Evolutionary conservation across 1,284 basidiomycete species (phyloP).

Genomic region (Ceratobasidium sp.): DNA sequence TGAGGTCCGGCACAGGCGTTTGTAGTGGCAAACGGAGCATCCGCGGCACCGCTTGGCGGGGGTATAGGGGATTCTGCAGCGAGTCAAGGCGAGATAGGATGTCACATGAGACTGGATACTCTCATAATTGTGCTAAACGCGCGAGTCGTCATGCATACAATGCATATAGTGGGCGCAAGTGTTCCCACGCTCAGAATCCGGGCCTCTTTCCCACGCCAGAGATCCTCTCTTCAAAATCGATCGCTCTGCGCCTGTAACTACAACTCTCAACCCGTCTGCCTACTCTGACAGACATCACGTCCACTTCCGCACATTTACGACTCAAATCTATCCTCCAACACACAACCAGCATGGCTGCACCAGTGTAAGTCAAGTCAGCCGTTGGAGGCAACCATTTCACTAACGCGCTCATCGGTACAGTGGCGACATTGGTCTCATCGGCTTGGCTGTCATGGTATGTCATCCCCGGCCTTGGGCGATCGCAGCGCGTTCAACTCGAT

Average conservation of each 20-base stretch:
- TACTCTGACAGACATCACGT: background rate
- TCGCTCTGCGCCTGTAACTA: background rate
- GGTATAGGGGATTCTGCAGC: background rate
- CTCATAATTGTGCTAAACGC: conserved; percentile 2
- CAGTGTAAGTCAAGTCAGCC: conserved; percentile 12
- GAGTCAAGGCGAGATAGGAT: conserved; percentile 32
- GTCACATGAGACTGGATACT: background rate
- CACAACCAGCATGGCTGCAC: conserved; percentile 21
- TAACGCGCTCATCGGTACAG: conserved; percentile 56
- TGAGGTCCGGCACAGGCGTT: background rate
- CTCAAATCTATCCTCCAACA: conserved; percentile 26
- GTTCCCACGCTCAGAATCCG: conserved; percentile 20
- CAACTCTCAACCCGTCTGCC: conserved; percentile 27
- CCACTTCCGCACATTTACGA: conserved; percentile 11
- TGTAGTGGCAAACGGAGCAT: background rate
- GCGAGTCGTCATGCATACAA: background rate
- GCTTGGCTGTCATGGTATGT: conserved; percentile 94
- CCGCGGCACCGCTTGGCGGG: conserved; percentile 5
- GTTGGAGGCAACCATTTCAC: background rate
- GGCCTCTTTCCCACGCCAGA: conserved; percentile 25
- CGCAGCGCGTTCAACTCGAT: conserved; percentile 42
- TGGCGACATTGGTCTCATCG: conserved; percentile 92
- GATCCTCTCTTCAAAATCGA: conserved; percentile 32
- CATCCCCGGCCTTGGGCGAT: conserved; percentile 45
- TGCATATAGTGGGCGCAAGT: background rate